Conservation (phyloP, 768 basidiomycete genomes). For the Auricularia sp. region DNA sequence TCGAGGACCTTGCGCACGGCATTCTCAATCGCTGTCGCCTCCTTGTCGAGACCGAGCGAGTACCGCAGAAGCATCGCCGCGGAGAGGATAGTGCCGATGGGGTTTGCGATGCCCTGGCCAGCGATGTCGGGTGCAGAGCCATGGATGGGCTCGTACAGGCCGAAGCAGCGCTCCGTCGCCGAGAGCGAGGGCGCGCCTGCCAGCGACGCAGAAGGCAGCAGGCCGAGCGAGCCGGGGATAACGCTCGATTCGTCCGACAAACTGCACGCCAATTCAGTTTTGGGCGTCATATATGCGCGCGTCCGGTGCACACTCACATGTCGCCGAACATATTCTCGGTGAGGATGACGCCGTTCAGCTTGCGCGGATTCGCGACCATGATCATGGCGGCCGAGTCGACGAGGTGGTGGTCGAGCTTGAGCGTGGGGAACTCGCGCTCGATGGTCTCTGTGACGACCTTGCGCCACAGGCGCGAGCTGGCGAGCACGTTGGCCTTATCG, state of each 20-base stretch:
- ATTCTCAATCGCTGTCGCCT: constrained; percentile 75
- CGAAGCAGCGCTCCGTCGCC: constrained; percentile 46
- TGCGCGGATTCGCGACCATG: constrained; percentile 79
- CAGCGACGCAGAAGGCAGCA: constrained; percentile 92
- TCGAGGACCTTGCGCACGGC: constrained; percentile 91
- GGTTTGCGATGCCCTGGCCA: constrained; percentile 89
- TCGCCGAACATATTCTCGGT: constrained; percentile 97
- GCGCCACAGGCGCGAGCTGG: constrained; percentile 88
- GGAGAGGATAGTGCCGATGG: constrained; percentile 89
- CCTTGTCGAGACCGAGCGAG: constrained; percentile 79
- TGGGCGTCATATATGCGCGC: background rate
- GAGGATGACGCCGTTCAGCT: constrained; percentile 89
- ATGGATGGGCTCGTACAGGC: constrained; percentile 96
- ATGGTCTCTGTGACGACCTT: constrained; percentile 84
- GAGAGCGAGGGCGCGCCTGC: constrained; percentile 68
- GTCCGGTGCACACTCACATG: constrained; percentile 51
- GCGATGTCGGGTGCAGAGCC: constrained; percentile 93
- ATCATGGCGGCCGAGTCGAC: constrained; percentile 97
- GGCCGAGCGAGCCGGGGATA: constrained; percentile 93
- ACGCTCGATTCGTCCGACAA: constrained; percentile 95
- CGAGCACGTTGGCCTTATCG: constrained; percentile 98
- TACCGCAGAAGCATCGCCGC: constrained; percentile 90
- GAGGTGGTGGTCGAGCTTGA: constrained; percentile 80
- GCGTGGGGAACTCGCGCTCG: constrained; percentile 75
- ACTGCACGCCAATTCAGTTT: constrained; percentile 29